Conservation (phyloP, 2,329 filamentous ascomycete species). For the Fusarium piperis region DNA sequence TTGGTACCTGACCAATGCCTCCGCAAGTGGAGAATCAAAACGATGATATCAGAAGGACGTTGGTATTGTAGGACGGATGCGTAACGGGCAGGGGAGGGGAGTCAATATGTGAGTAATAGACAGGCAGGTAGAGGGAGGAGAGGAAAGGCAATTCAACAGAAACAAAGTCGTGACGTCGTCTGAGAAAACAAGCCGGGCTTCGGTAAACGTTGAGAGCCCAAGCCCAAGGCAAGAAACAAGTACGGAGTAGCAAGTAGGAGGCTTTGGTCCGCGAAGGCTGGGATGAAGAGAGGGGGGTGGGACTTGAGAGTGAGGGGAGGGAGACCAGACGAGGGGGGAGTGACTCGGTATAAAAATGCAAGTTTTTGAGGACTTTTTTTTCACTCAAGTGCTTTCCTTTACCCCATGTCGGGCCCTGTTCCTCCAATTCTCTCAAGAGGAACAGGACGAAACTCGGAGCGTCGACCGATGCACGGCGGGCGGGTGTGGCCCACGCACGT, state of each 20-base stretch:
- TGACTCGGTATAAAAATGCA: conserved; percentile 17
- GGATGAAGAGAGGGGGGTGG: conserved; percentile 22
- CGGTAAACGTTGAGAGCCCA: conserved; percentile 17
- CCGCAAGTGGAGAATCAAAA: conserved; percentile 25
- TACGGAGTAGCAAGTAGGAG: conserved; percentile 30
- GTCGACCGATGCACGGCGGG: conserved; percentile 23
- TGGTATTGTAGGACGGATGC: background rate
- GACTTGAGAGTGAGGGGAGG: background rate
- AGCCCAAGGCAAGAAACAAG: background rate
- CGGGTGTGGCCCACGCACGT: conserved; percentile 26
- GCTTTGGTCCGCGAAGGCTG: conserved; percentile 39
- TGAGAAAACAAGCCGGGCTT: conserved; percentile 23
- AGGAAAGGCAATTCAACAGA: conserved; percentile 18
- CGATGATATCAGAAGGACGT: conserved; percentile 4
- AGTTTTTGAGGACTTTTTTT: background rate
- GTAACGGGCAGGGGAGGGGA: background rate
- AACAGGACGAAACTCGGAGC: conserved; percentile 18
- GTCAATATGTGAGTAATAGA: background rate
- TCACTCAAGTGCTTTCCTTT: background rate
- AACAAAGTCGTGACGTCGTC: conserved; percentile 37
- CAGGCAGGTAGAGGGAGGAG: background rate
- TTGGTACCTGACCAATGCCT: conserved; percentile 31
- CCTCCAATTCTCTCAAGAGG: background rate
- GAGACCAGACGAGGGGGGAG: conserved; percentile 17
- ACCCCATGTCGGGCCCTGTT: background rate